These are phyloP conservation scores for Bretschneidera sinensis DNA, from an alignment of 345 rosid species.

Conservation along the genomic window DNA sequence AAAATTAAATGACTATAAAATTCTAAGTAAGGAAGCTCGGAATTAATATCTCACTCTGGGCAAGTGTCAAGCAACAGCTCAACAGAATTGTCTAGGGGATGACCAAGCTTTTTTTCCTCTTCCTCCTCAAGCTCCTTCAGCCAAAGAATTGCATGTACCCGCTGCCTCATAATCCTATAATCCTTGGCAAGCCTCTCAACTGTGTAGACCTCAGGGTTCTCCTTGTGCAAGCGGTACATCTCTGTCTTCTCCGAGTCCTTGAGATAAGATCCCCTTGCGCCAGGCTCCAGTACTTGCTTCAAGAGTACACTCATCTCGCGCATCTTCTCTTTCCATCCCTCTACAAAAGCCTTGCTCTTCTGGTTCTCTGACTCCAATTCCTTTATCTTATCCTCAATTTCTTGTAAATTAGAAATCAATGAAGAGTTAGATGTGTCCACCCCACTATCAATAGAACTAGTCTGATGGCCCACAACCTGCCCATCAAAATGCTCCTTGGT, in stretches of 20 bases:
- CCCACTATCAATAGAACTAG: slow-evolving; percentile 23
- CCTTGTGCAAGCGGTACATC: slow-evolving; percentile 85
- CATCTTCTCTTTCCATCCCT: slow-evolving; percentile 53
- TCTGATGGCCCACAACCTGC: slow-evolving; percentile 34
- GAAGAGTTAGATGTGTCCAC: slow-evolving; percentile 20
- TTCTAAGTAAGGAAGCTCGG: not conserved
- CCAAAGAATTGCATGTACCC: slow-evolving; percentile 96
- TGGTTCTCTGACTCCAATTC: slow-evolving; percentile 43
- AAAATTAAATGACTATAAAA: not conserved
- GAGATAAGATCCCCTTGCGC: slow-evolving; percentile 81
- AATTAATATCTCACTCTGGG: slow-evolving; percentile 59
- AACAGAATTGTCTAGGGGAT: slow-evolving; percentile 83
- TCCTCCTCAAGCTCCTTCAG: slow-evolving; percentile 86
- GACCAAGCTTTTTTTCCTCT: slow-evolving; percentile 85
- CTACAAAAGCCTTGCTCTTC: slow-evolving; percentile 46
- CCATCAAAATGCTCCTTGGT: slow-evolving; percentile 94
- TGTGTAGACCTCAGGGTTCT: slow-evolving; percentile 78
- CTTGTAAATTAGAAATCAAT: slow-evolving; percentile 39
- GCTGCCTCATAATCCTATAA: slow-evolving; percentile 91
- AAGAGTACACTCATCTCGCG: slow-evolving; percentile 45
- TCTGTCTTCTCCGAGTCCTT: slow-evolving; percentile 94
- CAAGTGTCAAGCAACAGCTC: slow-evolving; percentile 79
- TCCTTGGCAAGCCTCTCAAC: slow-evolving; percentile 85
- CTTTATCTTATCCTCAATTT: slow-evolving; percentile 39
- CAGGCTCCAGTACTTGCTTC: slow-evolving; percentile 87